Evolutionary conservation across 2,329 filamentous ascomycete species (phyloP).

Genomic region (Capronia epimyces): DNA sequence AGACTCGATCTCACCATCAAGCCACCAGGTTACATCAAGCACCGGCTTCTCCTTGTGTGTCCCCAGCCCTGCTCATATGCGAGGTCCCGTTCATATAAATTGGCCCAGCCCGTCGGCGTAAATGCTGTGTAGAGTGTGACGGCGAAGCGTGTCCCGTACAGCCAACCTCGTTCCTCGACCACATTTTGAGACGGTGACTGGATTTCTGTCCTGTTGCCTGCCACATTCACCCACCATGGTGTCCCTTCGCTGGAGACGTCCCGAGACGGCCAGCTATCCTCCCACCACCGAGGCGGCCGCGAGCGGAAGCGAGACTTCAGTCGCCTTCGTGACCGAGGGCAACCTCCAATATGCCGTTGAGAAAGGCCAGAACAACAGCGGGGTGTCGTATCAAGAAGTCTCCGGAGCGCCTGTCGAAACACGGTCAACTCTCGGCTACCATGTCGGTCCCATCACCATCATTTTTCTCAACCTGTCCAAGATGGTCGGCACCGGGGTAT

Average conservation of each 20-base stretch:
- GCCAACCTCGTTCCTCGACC: too few relatives aligned
- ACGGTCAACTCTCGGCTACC: constrained; percentile 55
- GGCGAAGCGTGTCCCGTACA: neutral
- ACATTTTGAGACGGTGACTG: too few relatives aligned
- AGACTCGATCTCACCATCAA: neutral
- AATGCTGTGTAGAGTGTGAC: neutral
- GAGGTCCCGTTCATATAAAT: neutral
- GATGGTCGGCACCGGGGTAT: constrained; percentile 62
- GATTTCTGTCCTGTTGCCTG: neutral
- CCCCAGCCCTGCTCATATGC: too few relatives aligned
- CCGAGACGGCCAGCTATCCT: neutral
- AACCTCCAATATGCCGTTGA: constrained; percentile 41
- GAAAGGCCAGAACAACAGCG: constrained; percentile 46
- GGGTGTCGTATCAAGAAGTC: constrained; percentile 54
- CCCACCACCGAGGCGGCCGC: too few relatives aligned
- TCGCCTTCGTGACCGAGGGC: constrained; percentile 33
- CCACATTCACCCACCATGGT: neutral
- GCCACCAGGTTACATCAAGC: neutral
- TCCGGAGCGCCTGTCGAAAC: constrained; percentile 57
- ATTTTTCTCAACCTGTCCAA: constrained; percentile 57
- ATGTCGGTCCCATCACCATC: constrained; percentile 52
- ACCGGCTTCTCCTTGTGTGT: neutral
- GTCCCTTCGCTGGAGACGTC: neutral
- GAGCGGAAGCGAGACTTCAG: too few relatives aligned
- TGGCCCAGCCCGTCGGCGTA: too few relatives aligned